These are phyloP conservation scores for Pestalotiopsis sp. DNA, from an alignment of 2,329 filamentous ascomycete genomes.

Conservation along the genomic window DNA sequence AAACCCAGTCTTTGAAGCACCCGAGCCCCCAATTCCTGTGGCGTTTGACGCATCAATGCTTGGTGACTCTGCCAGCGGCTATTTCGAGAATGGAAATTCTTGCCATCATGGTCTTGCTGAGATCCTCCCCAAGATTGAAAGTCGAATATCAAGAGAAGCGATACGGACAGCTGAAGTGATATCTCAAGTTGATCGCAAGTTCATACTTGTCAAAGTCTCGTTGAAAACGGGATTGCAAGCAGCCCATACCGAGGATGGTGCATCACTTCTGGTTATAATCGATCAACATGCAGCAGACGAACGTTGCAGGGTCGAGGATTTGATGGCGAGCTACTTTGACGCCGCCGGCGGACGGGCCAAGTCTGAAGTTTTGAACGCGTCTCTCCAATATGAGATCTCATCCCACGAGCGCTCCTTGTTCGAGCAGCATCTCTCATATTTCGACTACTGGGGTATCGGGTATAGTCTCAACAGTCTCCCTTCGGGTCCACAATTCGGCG, in stretches of 20 bases:
- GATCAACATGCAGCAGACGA: constrained; percentile 98
- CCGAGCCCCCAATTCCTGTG: constrained; percentile 47
- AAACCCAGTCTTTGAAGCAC: constrained; percentile 72
- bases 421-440: constrained; percentile 52
- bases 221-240: constrained; percentile 16
- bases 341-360: constrained; percentile 20
- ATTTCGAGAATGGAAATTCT: background rate
- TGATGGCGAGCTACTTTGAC: constrained; percentile 61
- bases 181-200: constrained; percentile 87
- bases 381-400: constrained; percentile 68
- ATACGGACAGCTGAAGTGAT: constrained; percentile 68
- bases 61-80: constrained; percentile 17
- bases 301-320: constrained; percentile 74
- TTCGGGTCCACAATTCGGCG: constrained; percentile 7
- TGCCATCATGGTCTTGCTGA: constrained; percentile 20
- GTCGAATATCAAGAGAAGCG: constrained; percentile 62
- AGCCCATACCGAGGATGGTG: background rate
- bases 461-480: constrained; percentile 49
- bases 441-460: constrained; percentile 74
- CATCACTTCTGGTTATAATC: constrained; percentile 67
- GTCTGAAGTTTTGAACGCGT: constrained; percentile 47
- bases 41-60: constrained; percentile 29
- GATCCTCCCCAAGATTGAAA: constrained; percentile 28
- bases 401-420: constrained; percentile 64
- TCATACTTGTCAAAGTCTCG: constrained; percentile 71